Evolutionary conservation across 768 basidiomycete genomes (phyloP).

Genomic region (Mycena maculata): DNA sequence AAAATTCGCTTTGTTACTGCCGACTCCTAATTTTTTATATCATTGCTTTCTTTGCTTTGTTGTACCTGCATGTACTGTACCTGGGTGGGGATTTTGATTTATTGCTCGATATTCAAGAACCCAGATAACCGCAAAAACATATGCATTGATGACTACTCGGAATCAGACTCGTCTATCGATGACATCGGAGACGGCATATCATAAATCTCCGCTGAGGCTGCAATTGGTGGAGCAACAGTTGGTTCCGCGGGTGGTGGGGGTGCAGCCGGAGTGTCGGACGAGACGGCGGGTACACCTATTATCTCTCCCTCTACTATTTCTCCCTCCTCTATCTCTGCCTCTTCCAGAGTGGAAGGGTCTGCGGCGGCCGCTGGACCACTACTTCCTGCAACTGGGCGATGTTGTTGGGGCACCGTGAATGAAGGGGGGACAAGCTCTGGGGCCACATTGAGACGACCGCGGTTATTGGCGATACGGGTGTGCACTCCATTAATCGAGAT

Average conservation of each 20-base stretch:
- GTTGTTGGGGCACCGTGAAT: neutral
- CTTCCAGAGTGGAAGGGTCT: neutral
- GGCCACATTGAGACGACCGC: conserved; percentile 9
- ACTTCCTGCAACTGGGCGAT: neutral
- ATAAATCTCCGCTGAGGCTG: neutral
- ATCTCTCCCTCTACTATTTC: no score
- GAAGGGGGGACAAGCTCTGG: conserved; percentile 16
- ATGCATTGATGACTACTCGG: no score
- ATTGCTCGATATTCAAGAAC: neutral
- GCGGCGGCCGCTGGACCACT: neutral
- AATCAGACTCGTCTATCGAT: no score
- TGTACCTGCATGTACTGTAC: conserved; percentile 23
- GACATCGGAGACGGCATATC: no score
- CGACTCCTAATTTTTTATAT: conserved; percentile 25
- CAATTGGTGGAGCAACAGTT: neutral
- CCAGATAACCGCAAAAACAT: no score
- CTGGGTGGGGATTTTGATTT: conserved; percentile 9
- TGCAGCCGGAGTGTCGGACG: neutral
- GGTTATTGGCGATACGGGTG: neutral
- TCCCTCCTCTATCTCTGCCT: no score
- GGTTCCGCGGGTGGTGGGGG: neutral
- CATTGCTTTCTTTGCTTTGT: conserved; percentile 27
- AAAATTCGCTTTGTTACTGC: conserved; percentile 76
- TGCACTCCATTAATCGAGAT: conserved; percentile 18
- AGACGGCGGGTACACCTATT: no score